These are phyloP conservation scores for Sinapis alba DNA, from an alignment of 441 rosid species.

Conservation along the genomic window DNA sequence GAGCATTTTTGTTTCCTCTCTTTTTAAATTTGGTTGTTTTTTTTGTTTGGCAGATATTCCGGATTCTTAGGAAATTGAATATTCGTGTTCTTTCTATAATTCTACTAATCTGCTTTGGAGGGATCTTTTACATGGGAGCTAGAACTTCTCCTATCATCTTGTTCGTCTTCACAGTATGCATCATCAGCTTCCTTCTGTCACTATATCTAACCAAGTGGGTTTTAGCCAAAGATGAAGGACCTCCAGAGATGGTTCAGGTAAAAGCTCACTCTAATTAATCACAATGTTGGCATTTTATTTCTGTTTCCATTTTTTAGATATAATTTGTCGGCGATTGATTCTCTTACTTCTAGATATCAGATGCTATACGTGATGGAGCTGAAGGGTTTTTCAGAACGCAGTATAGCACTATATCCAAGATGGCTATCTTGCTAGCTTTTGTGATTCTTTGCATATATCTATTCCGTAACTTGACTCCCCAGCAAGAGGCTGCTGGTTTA, in stretches of 20 bases:
- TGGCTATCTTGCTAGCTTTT: slow-evolving; percentile 88
- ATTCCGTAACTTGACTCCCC: slow-evolving; percentile 86
- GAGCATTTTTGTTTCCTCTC: slow-evolving; percentile 4
- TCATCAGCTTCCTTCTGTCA: slow-evolving; percentile 78
- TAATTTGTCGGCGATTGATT: slow-evolving; percentile 39
- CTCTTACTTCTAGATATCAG: slow-evolving; percentile 78
- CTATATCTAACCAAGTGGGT: slow-evolving; percentile 94
- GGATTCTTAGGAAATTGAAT: slow-evolving; percentile 78
- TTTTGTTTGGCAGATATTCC: slow-evolving; percentile 65
- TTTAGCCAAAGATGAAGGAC: slow-evolving; percentile 97
- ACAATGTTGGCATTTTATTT: slow-evolving; percentile 16
- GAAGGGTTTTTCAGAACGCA: slow-evolving; percentile 99
- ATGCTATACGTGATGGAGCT: slow-evolving; percentile 99
- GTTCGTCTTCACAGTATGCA: slow-evolving; percentile 88
- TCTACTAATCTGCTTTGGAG: slow-evolving; percentile 76
- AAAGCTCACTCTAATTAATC: slow-evolving; percentile 22
- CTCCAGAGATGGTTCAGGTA: slow-evolving; percentile 97
- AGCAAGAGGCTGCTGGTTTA: slow-evolving; percentile 94
- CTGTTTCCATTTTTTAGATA: neutral
- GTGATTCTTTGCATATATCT: slow-evolving; percentile 85
- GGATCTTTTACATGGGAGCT: slow-evolving; percentile 83
- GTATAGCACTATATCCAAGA: slow-evolving; percentile 93
- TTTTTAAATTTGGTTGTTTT: neutral
- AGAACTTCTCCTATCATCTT: slow-evolving; percentile 91
- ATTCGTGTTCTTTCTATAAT: slow-evolving; percentile 75